Base-by-base conservation (phyloP, 1,139 yeast species). In the Debaryomyces nepalensis region DNA sequence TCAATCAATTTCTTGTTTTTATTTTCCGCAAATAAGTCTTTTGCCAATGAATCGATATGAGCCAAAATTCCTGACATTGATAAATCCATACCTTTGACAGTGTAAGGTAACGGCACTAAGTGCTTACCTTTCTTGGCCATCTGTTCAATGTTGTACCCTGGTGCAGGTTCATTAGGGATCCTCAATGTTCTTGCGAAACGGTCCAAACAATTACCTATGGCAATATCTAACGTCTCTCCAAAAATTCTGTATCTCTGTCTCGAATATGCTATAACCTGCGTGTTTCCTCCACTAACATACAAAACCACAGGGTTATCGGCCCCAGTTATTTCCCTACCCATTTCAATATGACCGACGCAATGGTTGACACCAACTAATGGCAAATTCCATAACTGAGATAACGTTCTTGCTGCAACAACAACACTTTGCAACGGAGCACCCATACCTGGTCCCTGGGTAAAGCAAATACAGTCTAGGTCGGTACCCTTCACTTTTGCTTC, bases 371-470 rank as follows among this genome's bases (percentile, higher is more conserved):
- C 99, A 4, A 93, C 85, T 27, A 93, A 63, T 0, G 99, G 99
- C 22, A 87, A 70, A 4, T 78, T 59, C 96, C 96, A 90, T 55
- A 93, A 60, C 51, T 85, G 82, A 14, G 93, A 73, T 36, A 91
- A 68, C 0, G 97, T 84, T 56, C 99, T 73, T 2, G 99, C 99
- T 0, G 96, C 96, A 34, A 93, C 74, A 2, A 87, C 98, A 29
- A 90, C 97, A 49, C 95, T 82, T 55, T 93, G 97, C 44, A 93
- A 69, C 0, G 99, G 99, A 1, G 98, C 98, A 3, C 99, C 99
- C 99, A 93, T 95, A 1, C 99, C 99, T 0, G 99, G 99, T 4
- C 99, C 99, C 63, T 87, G 95, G 1, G 98, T 93, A 62, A 91
- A 93, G 62, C 97, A 90, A 41, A 93, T 87, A 54, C 95, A 90